Evolutionary conservation across 2,329 filamentous ascomycete genomes (phyloP), one percentile per base, ranked within the genome.

Genomic region (Colletotrichum navitas): DNA sequence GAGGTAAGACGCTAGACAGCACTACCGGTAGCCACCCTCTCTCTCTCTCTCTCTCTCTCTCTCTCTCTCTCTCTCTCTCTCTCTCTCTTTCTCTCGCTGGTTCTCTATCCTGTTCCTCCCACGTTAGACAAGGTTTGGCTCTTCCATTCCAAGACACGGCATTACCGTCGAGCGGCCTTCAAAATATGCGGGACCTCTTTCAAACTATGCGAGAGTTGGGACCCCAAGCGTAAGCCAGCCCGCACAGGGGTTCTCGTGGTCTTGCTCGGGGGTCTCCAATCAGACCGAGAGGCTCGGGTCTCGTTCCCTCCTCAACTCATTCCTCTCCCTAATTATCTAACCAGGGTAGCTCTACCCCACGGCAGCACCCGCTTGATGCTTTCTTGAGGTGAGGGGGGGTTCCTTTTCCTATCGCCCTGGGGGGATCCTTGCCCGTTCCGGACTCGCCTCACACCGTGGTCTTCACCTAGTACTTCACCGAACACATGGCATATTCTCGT

Each of bases 51-150:
- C 45, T n/a, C 45, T 49, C 24, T 21, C 32, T 34, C 29, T 36
- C 65, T 43, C 47, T 34, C 4, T 26, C 24, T 16, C 49, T 41
- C 55, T 0, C 47, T 14, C 45, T n/a, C 45, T 49, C 24, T 21
- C 32, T 34, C 29, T 36, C 65, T 43, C 47, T 34, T 2, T 26
- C 24, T 16, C 47, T 52, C 4, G 21, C 14, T 29, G 49, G 6
- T 14, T 47, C 41, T 55, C 36, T 34, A 41, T 45, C 45, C 6
- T 16, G 7, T 58, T 34, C 55, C 41, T 61, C 60, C 66, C 69
- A 69, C 60, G 66, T 62, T 41, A 55, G 49, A 66, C 70, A 70
- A 61, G 60, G 65, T 54, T 66, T 36, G 21, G n/a, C 39, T 26
- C 29, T 24, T 18, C 24, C 55, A 16, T 14, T 32, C 68, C 11